Evolutionary conservation across 495 filamentous ascomycete species (phyloP).

Genomic region (Stereocaulon alpinum): DNA sequence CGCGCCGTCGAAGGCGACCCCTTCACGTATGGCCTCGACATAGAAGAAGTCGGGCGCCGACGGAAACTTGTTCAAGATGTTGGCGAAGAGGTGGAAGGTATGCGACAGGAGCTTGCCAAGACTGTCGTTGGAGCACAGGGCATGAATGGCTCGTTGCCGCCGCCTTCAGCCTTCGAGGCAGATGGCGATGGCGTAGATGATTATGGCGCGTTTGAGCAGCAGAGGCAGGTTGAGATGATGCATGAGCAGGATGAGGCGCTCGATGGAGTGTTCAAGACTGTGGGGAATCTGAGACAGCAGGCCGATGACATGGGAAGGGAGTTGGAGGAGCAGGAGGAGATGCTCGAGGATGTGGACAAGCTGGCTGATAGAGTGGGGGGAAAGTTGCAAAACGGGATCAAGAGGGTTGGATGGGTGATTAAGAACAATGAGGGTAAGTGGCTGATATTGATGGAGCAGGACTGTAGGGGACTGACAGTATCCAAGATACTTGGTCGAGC

Average conservation of each 20-base stretch:
- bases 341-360: constrained; percentile 70
- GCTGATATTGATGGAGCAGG: neutral
- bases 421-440: constrained; percentile 74
- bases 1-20: constrained; percentile 83
- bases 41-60: constrained; percentile 70
- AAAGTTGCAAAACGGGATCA: constrained; percentile 73
- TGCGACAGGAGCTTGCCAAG: constrained; percentile 66
- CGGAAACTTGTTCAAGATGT: constrained; percentile 80
- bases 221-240: constrained; percentile 85
- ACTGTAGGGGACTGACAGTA: constrained; percentile 22
- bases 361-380: constrained; percentile 79
- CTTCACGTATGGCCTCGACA: constrained; percentile 75
- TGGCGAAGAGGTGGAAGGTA: constrained; percentile 76
- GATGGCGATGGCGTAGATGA: constrained; percentile 45
- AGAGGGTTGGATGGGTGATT: constrained; percentile 73
- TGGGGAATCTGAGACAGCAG: constrained; percentile 79
- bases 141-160: constrained; percentile 44
- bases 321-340: constrained; percentile 79
- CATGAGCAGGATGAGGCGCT: constrained; percentile 88
- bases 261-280: constrained; percentile 85
- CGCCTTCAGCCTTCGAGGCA: constrained; percentile 59
- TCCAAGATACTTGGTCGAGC: constrained; percentile 66
- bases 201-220: constrained; percentile 82
- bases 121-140: constrained; percentile 18
- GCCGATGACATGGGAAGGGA: constrained; percentile 92